These are phyloP conservation scores for Ustilago esculenta DNA, from an alignment of 1,284 basidiomycete genomes.

Conservation along the genomic window DNA sequence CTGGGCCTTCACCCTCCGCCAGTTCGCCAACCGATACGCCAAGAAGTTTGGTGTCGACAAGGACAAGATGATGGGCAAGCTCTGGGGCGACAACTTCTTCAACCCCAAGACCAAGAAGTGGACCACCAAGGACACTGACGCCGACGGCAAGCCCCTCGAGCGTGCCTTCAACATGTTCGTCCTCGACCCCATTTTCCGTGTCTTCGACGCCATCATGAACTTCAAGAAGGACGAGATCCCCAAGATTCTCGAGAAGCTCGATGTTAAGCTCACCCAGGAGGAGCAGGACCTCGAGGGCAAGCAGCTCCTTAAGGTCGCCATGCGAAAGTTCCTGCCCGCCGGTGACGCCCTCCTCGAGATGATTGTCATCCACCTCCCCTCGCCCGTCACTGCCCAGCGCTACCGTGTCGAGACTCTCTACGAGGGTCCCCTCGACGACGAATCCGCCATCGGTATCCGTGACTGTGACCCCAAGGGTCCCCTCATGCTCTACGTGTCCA, in stretches of 20 bases:
- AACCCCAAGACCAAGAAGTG: slow-evolving; percentile 98
- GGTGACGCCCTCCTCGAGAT: slow-evolving; percentile 99
- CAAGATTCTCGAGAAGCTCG: slow-evolving; percentile 94
- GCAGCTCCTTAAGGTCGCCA: slow-evolving; percentile 94
- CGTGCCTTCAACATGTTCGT: slow-evolving; percentile 78
- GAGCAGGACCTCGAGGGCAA: slow-evolving; percentile 98
- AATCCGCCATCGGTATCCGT: slow-evolving; percentile 97
- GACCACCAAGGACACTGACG: slow-evolving; percentile 81
- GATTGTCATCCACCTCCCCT: slow-evolving; percentile 96
- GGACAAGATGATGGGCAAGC: slow-evolving; percentile 96
- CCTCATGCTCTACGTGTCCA: slow-evolving; percentile 98
- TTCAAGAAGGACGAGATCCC: slow-evolving; percentile 93
- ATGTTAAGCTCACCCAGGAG: slow-evolving; percentile 86
- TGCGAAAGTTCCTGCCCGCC: slow-evolving; percentile 99
- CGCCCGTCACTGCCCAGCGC: slow-evolving; percentile 93
- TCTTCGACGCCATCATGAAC: slow-evolving; percentile 99
- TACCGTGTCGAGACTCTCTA: slow-evolving; percentile 99
- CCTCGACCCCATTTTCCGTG: slow-evolving; percentile 98
- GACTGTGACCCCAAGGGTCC: slow-evolving; percentile 98
- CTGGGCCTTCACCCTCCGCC: slow-evolving; percentile 98
- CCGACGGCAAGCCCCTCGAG: slow-evolving; percentile 86
- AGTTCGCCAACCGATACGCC: slow-evolving; percentile 93
- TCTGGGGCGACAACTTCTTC: slow-evolving; percentile 99
- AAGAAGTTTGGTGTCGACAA: slow-evolving; percentile 99
- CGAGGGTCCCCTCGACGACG: slow-evolving; percentile 99